A percentile compares a stretch with the other conserved stretches of the same genome.
These are phyloP conservation scores for Phytophthora sansomeana DNA, from an alignment of 352 stramenopile species.

Conservation along the genomic window DNA sequence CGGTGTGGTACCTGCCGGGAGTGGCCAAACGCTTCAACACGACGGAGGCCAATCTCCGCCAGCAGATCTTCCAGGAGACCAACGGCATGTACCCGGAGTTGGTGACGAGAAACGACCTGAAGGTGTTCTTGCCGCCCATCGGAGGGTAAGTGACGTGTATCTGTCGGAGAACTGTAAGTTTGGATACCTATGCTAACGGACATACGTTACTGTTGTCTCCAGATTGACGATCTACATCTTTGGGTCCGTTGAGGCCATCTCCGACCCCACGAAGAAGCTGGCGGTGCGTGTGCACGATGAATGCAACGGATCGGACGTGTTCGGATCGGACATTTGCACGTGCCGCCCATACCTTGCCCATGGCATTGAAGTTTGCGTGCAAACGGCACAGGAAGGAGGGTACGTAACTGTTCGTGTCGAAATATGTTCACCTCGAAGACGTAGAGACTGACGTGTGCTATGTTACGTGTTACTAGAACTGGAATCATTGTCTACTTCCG, in stretches of 20 bases:
- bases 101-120: conserved; percentile 98
- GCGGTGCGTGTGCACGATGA: conserved; percentile 99
- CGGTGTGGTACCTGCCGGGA: conserved; percentile 99
- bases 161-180: not conserved
- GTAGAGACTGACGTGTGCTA: conserved; percentile 6
- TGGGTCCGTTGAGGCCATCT: conserved; percentile 96
- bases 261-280: conserved; percentile 97
- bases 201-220: not conserved
- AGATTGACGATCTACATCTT: conserved; percentile 98
- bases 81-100: conserved; percentile 99
- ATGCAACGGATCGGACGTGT: conserved; percentile 99
- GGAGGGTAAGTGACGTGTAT: conserved; percentile 78
- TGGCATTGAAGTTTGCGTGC: conserved; percentile 99
- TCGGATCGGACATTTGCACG: conserved; percentile 99
- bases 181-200: conserved; percentile 8
- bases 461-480: conserved; percentile 50
- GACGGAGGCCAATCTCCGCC: conserved; percentile 94
- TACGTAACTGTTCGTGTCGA: conserved; percentile 31
- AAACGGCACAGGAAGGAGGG: conserved; percentile 97
- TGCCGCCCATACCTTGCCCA: conserved; percentile 99
- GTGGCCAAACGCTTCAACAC: conserved; percentile 98
- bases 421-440: not conserved
- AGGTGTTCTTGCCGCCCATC: conserved; percentile 99
- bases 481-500: conserved; percentile 99
- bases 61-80: conserved; percentile 99